Base-by-base conservation (phyloP, 2,329 filamentous ascomycete genomes). In the Monilinia vaccinii-corymbosi region DNA sequence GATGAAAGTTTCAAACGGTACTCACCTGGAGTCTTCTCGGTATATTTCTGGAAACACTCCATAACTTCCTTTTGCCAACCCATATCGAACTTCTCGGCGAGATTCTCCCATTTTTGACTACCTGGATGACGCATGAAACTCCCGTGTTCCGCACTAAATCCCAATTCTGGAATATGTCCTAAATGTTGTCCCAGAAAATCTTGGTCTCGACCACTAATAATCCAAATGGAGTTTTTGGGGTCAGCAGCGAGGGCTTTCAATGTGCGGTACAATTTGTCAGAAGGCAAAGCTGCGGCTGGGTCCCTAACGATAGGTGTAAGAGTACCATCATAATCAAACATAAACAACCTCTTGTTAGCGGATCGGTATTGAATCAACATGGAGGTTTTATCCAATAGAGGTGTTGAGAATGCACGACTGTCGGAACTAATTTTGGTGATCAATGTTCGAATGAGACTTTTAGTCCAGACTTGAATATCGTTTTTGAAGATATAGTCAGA, bases 241-340 rank as follows among this genome's bases (percentile, higher is more conserved):
- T 97, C 91, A 0, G 87, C 80, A 0, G 92, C 88, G 46, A 99
- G 79, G 13, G 82, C 81, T 72, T 88, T 90, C 61, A 99, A 79
- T 1, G 88, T 92, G 34, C 86, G 83, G 52, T 96, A 86, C 25
- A 97, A 83, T 25, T 86, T 84, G 67, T 91, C 87, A 0, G 92
- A 93, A 0, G 94, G 94, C 44, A 97, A 86, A 3, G 94, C 94
- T 6, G 91, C 86, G 66, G 88, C 86, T 1, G 94, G 94, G 70
- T 97, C 91, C 67, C 88, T 87, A 59, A 97, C 94, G 68, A 99
- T 97, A 0, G 92, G 90, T 4, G 94, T 97, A 58, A 99, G 81
- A 0, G 94, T 99, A 51, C 94, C 94, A 72, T 99, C 94, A 70
- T 99, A 99, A 75, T 99, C 94, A 71, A 97, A 97, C 89, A 99